A percentile compares a stretch with the other conserved stretches of the same genome.
Conservation (phyloP, 345 rosid species). For the Lepidium sativum region DNA sequence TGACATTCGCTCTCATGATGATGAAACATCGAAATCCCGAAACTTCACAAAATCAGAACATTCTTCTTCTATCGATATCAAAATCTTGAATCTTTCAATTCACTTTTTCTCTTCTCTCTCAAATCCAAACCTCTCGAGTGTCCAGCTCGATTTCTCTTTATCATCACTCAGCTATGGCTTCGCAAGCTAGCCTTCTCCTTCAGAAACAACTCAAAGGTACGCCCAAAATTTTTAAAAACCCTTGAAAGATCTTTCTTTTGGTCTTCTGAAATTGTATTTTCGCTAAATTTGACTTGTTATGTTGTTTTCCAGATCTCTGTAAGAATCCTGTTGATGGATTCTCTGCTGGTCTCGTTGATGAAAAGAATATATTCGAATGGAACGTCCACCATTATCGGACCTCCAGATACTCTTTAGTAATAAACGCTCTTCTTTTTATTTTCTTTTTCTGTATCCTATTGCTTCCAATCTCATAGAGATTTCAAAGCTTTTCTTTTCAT, state of each 20-base stretch:
- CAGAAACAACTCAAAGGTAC: conserved; percentile 85
- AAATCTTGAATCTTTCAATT: conserved; percentile 7
- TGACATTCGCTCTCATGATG: background rate
- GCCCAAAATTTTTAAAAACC: background rate
- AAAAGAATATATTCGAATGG: conserved; percentile 91
- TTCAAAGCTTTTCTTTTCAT: background rate
- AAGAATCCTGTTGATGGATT: conserved; percentile 94
- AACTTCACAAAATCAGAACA: conserved; percentile 5
- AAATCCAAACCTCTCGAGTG: background rate
- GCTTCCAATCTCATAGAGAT: background rate
- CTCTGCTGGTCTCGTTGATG: conserved; percentile 97
- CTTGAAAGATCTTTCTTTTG: background rate
- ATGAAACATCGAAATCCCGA: background rate
- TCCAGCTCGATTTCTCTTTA: background rate
- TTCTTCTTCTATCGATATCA: conserved; percentile 14
- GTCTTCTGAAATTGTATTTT: background rate
- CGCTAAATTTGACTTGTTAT: background rate
- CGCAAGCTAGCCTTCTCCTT: conserved; percentile 92
- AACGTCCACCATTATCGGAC: conserved; percentile 84
- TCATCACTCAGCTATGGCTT: conserved; percentile 32
- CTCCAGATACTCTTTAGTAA: conserved; percentile 92
- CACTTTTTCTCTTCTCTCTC: background rate
- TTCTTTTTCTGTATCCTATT: background rate
- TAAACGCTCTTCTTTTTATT: conserved; percentile 12
- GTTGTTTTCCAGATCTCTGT: conserved; percentile 76